Evolutionary conservation across 768 basidiomycete genomes (phyloP), one percentile per base, ranked within the genome.

Genomic region (Tricholoma hemisulphureum): DNA sequence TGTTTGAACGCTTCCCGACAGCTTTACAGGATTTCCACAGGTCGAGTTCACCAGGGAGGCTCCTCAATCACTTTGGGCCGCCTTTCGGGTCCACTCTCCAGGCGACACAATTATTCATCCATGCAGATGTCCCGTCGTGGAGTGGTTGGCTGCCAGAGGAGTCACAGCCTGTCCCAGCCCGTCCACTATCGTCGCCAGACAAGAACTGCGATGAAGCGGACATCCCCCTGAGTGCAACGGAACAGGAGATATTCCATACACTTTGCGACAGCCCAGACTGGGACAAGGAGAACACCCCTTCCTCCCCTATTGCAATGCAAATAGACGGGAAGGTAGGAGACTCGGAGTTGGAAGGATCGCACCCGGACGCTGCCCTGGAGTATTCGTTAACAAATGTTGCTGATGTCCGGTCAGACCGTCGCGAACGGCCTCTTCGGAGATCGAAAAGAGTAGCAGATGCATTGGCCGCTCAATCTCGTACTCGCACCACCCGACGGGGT

Each of bases 391-490:
- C 39, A 3, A 35, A 39, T 26, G 35, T 16, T 4, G 21, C 48
- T 10, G 51, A 55, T 24, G 8, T 21, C 28, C 45, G 53, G 8
- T 49, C 23, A 0, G 63, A 56, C 35, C 56, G 58, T 34, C 24
- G 55, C 35, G 75, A 74, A 37, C 74, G 73, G 43, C 78, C 81
- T 0, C 64, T 86, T 53, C 75, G 85, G 26, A 78, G 87, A 58
- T 91, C 89, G 59, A 87, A 84, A 73, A 77, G 89, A 46, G 87
- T 89, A 20, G 86, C 87, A 28, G 78, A 83, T 57, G 82, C 83
- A 16, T 73, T 77, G 43, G 80, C 80, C 48, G 80, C 80, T 7
- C 77, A 81, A 35, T 74, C 76, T 50, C 77, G 76, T 43, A 77
- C 76, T 52, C 75, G 77, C 37, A 14, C 26, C 28, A 73, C 74